Evolutionary conservation across 257 asterid genomes (phyloP), one percentile per base, ranked within the genome.

Genomic region (Vinca minor): DNA sequence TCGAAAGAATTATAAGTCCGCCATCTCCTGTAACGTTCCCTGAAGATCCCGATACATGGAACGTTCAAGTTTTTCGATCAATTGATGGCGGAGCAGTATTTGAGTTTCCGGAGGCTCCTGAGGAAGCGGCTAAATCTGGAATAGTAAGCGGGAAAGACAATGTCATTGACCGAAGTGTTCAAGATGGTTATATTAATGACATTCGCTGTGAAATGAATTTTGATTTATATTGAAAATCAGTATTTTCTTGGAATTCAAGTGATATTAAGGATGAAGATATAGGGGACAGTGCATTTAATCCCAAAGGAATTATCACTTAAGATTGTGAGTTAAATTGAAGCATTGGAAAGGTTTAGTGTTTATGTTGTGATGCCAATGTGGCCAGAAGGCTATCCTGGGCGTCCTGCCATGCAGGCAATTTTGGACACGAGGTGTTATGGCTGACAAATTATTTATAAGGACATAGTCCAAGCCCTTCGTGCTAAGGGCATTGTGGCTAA

Each of bases 301-400:
- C 98, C 98, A 0, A 87, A 87, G 68, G 98, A 92, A 79, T 74
- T 92, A 0, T 85, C 96, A 0, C 47, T 92, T 6, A 92, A 92
- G 83, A 88, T 92, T 15, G 85, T 76, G 4, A 89, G 90, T 59
- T 87, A 92, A 79, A 89, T 92, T 28, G 66, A 71, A 21, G 85
- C 83, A 0, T 87, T 78, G 1, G 95, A 92, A 66, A 77, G 91
- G 66, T 92, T 92, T 54, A 81, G 81, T 0, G 98, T 71, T 15
- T 92, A 92, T 55, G 28, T 92, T 57, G 96, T 92, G 39, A 76
- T 92, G 60, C 98, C 96, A 4, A 92, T 92, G 98, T 89, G 96
- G 98, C 96, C 96, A 0, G 96, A 92, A 71, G 98, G 96, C 12
- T 70, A 78, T 46, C 96, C 95, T 0, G 94, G 82, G 31, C 89